Base-by-base conservation (phyloP, 768 basidiomycete species). In the Rhodotorula kratochvilovae region DNA sequence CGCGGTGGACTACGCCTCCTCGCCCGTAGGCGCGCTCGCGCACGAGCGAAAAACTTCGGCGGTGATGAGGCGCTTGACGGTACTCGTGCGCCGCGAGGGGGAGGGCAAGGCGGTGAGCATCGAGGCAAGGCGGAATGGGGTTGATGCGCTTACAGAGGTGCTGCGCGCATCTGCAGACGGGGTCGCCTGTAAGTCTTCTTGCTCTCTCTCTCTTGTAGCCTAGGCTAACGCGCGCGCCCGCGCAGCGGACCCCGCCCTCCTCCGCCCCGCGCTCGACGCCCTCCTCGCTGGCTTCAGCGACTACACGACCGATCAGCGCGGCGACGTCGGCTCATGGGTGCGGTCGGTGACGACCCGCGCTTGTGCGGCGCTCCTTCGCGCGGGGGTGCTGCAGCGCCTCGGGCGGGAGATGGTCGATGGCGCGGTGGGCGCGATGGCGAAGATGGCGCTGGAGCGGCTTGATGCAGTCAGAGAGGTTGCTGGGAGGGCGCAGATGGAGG, bases 311-410 rank as follows among this genome's bases (percentile, higher is more conserved):
- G 95, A 99, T 79, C 90, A 96, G 79, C 87, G 95, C 74, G 95
- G 95, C 8, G 96, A 99, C 78, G 89, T 99, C 48, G 95, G 95
- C 53, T 97, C 95, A 4, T 96, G 93, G 92, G 85, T 93, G 62
- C 90, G 95, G 72, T 85, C 90, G 13, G 86, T 87, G 4, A 90
- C 88, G 76, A 84, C 93, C 61, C 83, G 83, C 57, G 88, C 89
- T 17, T 81, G 93, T 66, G 83, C 86, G 27, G 81, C 82, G 15
- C 80, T 87, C 68, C 81, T 85, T 55, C 82, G 84, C 76, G 81
- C 85, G 35, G 76, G 91, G 7, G 83, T 89, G 74, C 76, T 54
- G 17, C 80, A 39, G 39, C 39, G 39, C 8, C 39, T 21, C 77
- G 82, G n/a, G 27, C 29, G 48, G 6, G 23, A 60, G 10, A 76